These are phyloP conservation scores for Zopfochytrium polystomum DNA, from an alignment of 371 early-diverging fungal genomes.

Conservation along the genomic window DNA sequence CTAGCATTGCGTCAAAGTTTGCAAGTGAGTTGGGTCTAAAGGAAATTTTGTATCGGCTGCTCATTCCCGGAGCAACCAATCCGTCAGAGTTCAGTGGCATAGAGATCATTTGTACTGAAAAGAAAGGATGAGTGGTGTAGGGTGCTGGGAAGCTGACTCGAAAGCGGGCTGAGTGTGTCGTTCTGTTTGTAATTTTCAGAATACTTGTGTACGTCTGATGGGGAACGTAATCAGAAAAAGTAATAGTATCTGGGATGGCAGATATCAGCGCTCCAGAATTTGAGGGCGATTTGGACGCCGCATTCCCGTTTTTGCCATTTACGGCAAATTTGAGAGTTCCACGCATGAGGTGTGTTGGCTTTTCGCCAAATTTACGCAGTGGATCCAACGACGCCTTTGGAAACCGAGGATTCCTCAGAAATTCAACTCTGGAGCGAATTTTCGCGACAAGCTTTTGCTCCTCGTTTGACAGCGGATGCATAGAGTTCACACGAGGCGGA, in stretches of 20 bases:
- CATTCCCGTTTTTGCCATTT: too few species aligned
- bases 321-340: too few species aligned
- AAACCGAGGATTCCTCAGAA: slow-evolving; percentile 37
- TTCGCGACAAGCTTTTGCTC: slow-evolving; percentile 20
- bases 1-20: slow-evolving; percentile 31
- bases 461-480: slow-evolving; percentile 31
- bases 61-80: slow-evolving; percentile 52
- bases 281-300: background rate
- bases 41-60: slow-evolving; percentile 32
- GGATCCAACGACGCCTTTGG: slow-evolving; percentile 17
- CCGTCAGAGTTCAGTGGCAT: slow-evolving; percentile 50
- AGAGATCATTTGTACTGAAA: slow-evolving; percentile 26
- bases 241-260: slow-evolving; percentile 37
- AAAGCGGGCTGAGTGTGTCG: slow-evolving; percentile 36
- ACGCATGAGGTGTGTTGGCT: too few species aligned
- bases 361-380: too few species aligned
- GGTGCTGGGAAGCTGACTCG: slow-evolving; percentile 35
- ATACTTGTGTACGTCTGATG: slow-evolving; percentile 36
- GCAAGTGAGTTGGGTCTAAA: slow-evolving; percentile 44
- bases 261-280: slow-evolving; percentile 26
- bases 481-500: slow-evolving; percentile 17
- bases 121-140: slow-evolving; percentile 33
- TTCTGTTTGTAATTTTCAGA: slow-evolving; percentile 42
- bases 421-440: slow-evolving; percentile 31
- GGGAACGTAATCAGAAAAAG: slow-evolving; percentile 43